These are phyloP conservation scores for Rhexocercosporidium sp. DNA, from an alignment of 2,329 filamentous ascomycete species.

Conservation along the genomic window DNA sequence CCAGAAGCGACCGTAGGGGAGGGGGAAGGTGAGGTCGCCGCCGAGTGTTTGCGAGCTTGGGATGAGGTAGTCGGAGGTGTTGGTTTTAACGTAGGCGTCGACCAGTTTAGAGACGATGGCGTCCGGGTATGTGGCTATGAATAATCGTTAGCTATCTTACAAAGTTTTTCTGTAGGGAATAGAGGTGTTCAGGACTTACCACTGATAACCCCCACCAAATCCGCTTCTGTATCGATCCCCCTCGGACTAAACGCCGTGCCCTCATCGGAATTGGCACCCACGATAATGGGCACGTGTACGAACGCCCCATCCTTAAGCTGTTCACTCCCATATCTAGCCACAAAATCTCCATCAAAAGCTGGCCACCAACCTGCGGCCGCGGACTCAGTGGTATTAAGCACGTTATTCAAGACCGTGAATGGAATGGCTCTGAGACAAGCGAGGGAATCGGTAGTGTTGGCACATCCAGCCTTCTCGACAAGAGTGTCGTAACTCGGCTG, in stretches of 20 bases:
- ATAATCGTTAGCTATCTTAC: neutral
- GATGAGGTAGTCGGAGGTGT: conserved; percentile 52
- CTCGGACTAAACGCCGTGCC: conserved; percentile 47
- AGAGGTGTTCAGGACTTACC: conserved; percentile 11
- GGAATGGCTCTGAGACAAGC: conserved; percentile 37
- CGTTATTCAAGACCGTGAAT: conserved; percentile 38
- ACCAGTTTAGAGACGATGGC: conserved; percentile 32
- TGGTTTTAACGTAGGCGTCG: conserved; percentile 49
- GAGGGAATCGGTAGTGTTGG: conserved; percentile 30
- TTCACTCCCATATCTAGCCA: conserved; percentile 39
- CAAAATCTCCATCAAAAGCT: conserved; percentile 45
- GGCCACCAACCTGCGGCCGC: conserved; percentile 36
- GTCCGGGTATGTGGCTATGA: neutral
- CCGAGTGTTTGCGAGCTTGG: conserved; percentile 40
- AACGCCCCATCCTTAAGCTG: conserved; percentile 43
- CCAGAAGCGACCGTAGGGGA: conserved; percentile 41
- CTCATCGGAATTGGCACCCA: conserved; percentile 45
- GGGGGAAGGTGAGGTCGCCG: conserved; percentile 28
- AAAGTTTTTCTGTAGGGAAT: neutral
- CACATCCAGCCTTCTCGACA: conserved; percentile 40
- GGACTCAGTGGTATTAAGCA: conserved; percentile 39
- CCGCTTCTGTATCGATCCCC: conserved; percentile 19
- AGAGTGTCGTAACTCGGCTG: conserved; percentile 43
- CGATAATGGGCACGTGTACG: conserved; percentile 49
- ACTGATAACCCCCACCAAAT: conserved; percentile 18